Base-by-base conservation (phyloP, 2,329 filamentous ascomycete genomes). In the Diatrype stigma region DNA sequence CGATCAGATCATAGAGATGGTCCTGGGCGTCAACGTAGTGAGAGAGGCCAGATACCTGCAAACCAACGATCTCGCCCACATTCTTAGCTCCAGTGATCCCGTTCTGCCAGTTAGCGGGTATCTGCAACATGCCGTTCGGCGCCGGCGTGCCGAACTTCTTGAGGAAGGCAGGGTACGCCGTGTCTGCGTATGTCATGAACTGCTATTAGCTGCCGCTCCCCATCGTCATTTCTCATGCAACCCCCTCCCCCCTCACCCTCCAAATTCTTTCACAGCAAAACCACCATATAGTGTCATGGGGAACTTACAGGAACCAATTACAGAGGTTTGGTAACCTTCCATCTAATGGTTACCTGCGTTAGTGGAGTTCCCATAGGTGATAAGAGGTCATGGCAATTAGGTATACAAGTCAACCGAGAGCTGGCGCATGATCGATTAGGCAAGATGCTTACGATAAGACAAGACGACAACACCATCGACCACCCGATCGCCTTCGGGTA, bases 101-200 rank as follows among this genome's bases (percentile, higher is more conserved):
- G n/a, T 74, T 70, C 57, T 78, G 75, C 76, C 76, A 78, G 21
- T 68, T 62, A 2, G 72, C 70, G 6, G 70, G 63, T 44, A 79
- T 66, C 54, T 73, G 67, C 49, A 73, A 72, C 2, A 64, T 62
- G 8, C 67, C 70, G 47, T 72, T 61, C 1, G 58, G 54, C 11
- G 58, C 52, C 2, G 54, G 50, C 4, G 60, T 54, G 16, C 70
- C 70, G 52, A 70, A 75, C 46, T 50, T 65, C 54, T 59, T 61
- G 6, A 52, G 60, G 50, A 62, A 71, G 51, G 60, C 60, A 46
- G 62, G 69, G 49, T 71, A 75, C 3, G 68, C 72, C 45, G 72
- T 73, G 55, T 73, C 62, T 67, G 45, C 11, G n/a, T n/a, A n/a
- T 22, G 34, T 12, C 6, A 37, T 16, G 14, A 30, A 30, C 10